Conservation (phyloP, 2,329 filamentous ascomycete genomes). For the Paecilomyces formosus region DNA sequence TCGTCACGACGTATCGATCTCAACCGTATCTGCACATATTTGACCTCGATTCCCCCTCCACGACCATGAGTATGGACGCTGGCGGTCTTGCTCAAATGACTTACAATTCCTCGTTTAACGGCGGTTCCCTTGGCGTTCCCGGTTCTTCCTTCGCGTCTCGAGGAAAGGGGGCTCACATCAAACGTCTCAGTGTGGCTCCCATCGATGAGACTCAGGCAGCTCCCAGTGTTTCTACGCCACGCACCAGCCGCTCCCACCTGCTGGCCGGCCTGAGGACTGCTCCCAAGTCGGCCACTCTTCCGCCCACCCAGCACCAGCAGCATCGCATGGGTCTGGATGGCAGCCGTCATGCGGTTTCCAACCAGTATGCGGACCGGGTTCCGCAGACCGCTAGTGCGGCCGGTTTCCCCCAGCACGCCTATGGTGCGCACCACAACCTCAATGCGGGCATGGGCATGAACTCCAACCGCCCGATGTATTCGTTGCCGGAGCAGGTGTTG, state of each 20-base stretch:
- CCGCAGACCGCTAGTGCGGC: slow-evolving; percentile 55
- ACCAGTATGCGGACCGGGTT: slow-evolving; percentile 39
- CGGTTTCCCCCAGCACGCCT: slow-evolving; percentile 43
- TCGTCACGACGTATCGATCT: not conserved
- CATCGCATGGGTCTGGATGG: slow-evolving; percentile 40
- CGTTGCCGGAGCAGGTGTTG: slow-evolving; percentile 65
- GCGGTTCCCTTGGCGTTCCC: slow-evolving; percentile 64
- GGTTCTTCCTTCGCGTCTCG: slow-evolving; percentile 78
- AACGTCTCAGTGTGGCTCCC: slow-evolving; percentile 76
- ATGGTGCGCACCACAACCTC: slow-evolving; percentile 20
- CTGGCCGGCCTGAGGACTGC: slow-evolving; percentile 89
- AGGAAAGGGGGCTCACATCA: slow-evolving; percentile 76
- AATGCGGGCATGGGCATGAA: slow-evolving; percentile 26
- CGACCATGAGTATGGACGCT: slow-evolving; percentile 63
- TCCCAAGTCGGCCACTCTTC: slow-evolving; percentile 74
- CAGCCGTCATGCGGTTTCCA: slow-evolving; percentile 40
- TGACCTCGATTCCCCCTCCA: slow-evolving; percentile 13
- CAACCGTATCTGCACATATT: slow-evolving; percentile 10
- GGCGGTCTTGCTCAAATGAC: slow-evolving; percentile 99
- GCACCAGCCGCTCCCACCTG: slow-evolving; percentile 90
- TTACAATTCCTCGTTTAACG: slow-evolving; percentile 68
- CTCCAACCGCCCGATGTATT: slow-evolving; percentile 54
- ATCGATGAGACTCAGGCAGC: slow-evolving; percentile 59
- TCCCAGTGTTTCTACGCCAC: slow-evolving; percentile 68
- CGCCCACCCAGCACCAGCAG: slow-evolving; percentile 45